Percentiles rank a stretch among this genome's conserved stretches.
Conservation (phyloP, 1,139 yeast genomes). For the Spencermartinsiella ligniputridi region DNA sequence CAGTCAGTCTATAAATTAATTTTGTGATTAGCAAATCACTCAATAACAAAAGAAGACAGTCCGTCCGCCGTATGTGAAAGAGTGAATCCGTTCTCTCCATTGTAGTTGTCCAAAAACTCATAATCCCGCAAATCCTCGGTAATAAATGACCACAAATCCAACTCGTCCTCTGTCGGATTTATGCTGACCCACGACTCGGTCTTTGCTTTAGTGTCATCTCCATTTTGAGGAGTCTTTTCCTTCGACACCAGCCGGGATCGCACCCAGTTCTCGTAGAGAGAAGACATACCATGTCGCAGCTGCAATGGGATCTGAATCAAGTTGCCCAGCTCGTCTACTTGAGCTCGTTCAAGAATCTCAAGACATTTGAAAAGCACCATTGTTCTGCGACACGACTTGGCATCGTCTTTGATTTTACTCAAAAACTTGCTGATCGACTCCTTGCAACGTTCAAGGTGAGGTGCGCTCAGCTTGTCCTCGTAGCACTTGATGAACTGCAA, state of each 20-base stretch:
- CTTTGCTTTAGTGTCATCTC: neutral
- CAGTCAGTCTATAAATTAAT: no score
- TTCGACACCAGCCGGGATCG: neutral
- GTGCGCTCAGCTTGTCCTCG: conserved; percentile 2
- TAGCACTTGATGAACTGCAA: conserved; percentile 3
- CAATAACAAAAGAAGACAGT: neutral
- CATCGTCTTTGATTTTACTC: conserved; percentile 1
- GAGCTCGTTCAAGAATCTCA: conserved; percentile 4
- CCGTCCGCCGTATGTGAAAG: neutral
- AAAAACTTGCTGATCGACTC: neutral
- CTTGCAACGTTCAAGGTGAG: conserved; percentile 1
- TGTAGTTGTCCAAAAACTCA: neutral
- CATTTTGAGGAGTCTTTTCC: neutral
- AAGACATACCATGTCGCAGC: conserved; percentile 5
- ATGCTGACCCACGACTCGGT: conserved; percentile 2
- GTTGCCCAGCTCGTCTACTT: conserved; percentile 2
- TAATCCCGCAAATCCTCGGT: conserved; percentile 1
- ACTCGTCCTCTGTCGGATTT: conserved; percentile 2
- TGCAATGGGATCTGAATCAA: conserved; percentile 3
- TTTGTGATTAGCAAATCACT: no score
- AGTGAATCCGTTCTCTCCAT: neutral
- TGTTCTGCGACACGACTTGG: conserved; percentile 1
- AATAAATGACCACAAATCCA: conserved; percentile 5
- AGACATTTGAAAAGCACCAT: conserved; percentile 1
- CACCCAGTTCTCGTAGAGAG: conserved; percentile 1